Evolutionary conservation across 2,329 filamentous ascomycete species (phyloP), one percentile per base, ranked within the genome.

Genomic region (Polychaeton citri): DNA sequence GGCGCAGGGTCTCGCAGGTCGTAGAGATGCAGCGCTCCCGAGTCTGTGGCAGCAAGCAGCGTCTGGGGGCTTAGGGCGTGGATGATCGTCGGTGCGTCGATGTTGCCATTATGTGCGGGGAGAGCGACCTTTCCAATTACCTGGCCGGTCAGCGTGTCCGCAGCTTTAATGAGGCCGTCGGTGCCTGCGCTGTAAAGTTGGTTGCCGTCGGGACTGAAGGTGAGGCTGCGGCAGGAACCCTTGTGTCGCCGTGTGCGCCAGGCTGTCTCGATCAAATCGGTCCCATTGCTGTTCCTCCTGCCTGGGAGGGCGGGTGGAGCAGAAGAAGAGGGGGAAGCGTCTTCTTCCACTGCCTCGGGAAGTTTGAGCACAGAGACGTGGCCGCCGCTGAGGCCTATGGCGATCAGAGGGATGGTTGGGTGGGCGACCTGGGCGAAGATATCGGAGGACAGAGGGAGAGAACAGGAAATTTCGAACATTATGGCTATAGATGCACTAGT

Each of bases 381-480:
- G 40, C 88, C 88, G 37, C 72, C 80, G 12, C 81, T 77, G 18
- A 95, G 71, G 12, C 90, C 90, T 33, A 94, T 82, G 0, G 86
- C 82, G 42, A 98, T 69, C 34, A 98, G 64, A 10, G 88, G 84
- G 55, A 87, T 76, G 1, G 71, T 73, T 1, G 90, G 87, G 56
- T 98, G 90, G 15, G 94, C 66, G 9, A 80, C 81, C 59, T 93
- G 86, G 2, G 84, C 64, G 63, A 98, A 96, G 50, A 98, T 69
- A 53, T 96, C 90, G 38, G 82, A 74, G 39, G 74, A 73, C 32
- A 96, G 75, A 43, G 87, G 86, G 32, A 96, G 74, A 18, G 82
- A 85, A 68, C 88, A 95, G 45, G 93, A 72, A 45, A 85, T 93
- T 60, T 95, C 86, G 54, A 92, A 84, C 84, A 92, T 92, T 51